These are phyloP conservation scores for Helotiales sp. DNA, from an alignment of 2,329 filamentous ascomycete genomes.

Conservation along the genomic window DNA sequence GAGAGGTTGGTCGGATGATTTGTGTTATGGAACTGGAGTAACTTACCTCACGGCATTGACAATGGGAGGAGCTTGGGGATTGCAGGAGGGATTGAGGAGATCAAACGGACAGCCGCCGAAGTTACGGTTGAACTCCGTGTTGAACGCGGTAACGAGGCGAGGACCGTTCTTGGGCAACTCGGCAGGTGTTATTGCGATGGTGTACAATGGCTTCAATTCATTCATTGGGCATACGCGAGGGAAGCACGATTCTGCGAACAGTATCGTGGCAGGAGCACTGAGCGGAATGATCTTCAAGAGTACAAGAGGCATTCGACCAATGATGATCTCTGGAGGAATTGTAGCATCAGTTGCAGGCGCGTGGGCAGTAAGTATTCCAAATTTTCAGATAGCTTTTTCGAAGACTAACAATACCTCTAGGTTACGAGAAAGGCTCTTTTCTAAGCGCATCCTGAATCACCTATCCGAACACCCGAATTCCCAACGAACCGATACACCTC, in stretches of 20 bases:
- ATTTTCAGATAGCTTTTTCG: neutral
- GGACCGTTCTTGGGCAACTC: slow-evolving; percentile 97
- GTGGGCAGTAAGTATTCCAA: slow-evolving; percentile 78
- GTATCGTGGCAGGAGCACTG: slow-evolving; percentile 80
- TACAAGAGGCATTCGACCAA: slow-evolving; percentile 85
- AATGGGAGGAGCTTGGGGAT: slow-evolving; percentile 87
- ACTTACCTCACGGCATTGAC: slow-evolving; percentile 90
- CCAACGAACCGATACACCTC: slow-evolving; percentile 1
- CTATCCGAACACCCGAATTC: slow-evolving; percentile 14
- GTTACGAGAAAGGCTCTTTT: slow-evolving; percentile 57
- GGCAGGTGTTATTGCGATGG: slow-evolving; percentile 91
- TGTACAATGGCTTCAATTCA: slow-evolving; percentile 93
- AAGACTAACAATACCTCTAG: slow-evolving; percentile 43
- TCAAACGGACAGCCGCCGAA: slow-evolving; percentile 82
- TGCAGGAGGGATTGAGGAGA: slow-evolving; percentile 85
- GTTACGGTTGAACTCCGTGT: slow-evolving; percentile 88
- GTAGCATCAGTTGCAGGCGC: slow-evolving; percentile 83
- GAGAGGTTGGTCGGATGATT: slow-evolving; percentile 95
- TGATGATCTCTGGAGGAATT: slow-evolving; percentile 92
- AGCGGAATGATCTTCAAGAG: slow-evolving; percentile 98
- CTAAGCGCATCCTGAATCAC: slow-evolving; percentile 39
- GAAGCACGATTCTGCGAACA: slow-evolving; percentile 90
- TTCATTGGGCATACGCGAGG: slow-evolving; percentile 78
- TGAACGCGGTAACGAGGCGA: slow-evolving; percentile 91
- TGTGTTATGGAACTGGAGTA: slow-evolving; percentile 95